phyloP scores from a whole-genome alignment of 805 yeast species.

The Priceomyces medius region DNA sequence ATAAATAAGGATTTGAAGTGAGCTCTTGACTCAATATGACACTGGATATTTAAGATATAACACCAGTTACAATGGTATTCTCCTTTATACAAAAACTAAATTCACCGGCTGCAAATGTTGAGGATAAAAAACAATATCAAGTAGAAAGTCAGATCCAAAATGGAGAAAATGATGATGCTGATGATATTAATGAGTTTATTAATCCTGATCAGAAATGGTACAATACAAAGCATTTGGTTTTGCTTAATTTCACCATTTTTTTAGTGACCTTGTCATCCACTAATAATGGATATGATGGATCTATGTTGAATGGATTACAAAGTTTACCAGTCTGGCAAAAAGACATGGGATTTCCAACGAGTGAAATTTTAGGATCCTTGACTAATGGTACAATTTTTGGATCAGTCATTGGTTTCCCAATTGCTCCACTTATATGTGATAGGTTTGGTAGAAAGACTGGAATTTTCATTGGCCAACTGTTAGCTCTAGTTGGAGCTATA shows the following conservation, averaged over 20 bases:
- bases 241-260: constrained; percentile 37
- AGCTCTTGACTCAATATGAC: too few species aligned
- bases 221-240: constrained; percentile 27
- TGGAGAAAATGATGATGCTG: background rate
- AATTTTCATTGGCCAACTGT: constrained; percentile 22
- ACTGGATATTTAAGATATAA: too few species aligned
- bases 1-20: too few species aligned
- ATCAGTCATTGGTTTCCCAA: constrained; percentile 24
- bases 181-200: too few species aligned
- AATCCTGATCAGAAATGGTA: too few species aligned
- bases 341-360: constrained; percentile 38
- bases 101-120: too few species aligned
- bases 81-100: too few species aligned
- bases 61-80: too few species aligned
- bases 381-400: constrained; percentile 46
- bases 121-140: too few species aligned
- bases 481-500: constrained; percentile 32
- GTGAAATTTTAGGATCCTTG: constrained; percentile 41
- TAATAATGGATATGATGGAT: constrained; percentile 49
- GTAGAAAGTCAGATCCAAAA: too few species aligned
- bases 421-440: constrained; percentile 34
- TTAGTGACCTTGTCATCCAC: constrained; percentile 47
- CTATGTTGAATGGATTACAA: constrained; percentile 52
- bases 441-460: constrained; percentile 39
- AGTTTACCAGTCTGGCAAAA: constrained; percentile 40